Evolutionary conservation across 2,329 filamentous ascomycete species (phyloP), one percentile per base, ranked within the genome.

Genomic region (Nemania sp.): DNA sequence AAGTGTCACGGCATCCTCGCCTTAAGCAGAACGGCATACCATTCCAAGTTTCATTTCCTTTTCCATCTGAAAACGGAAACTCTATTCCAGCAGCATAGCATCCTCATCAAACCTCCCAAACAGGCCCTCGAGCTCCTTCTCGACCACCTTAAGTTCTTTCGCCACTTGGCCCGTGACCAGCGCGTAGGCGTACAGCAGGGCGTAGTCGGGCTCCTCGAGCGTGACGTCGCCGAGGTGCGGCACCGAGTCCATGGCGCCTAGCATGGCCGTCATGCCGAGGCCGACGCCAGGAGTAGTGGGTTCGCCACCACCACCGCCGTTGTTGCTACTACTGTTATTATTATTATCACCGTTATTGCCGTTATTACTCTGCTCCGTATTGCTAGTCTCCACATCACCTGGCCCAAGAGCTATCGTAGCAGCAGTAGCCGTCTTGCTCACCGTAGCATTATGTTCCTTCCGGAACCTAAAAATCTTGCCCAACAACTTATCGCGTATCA

Each of bases 381-480:
- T n/a, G n/a, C n/a, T n/a, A n/a, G n/a, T n/a, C n/a, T n/a, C n/a
- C n/a, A n/a, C n/a, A n/a, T n/a, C n/a, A n/a, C n/a, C n/a, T n/a
- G n/a, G 7, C 15, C 30, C 48, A 3, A 41, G 1, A 1, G 8
- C n/a, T 28, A 37, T 49, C 6, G 39, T 46, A 1, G 12, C 49
- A 22, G 12, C 26, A 12, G 26, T 6, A 28, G 68, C 11, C 1
- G 36, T 64, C 14, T 71, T 73, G 52, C 75, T 78, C 20, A 68
- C 67, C 11, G 61, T 47, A 2, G 78, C 65, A 41, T 71, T 77
- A 49, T 86, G 83, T 50, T 87, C 84, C 68, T 89, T 87, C 51
- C 93, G 80, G 72, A 94, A 97, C 65, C 88, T 84, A 64, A 95
- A 94, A 33, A 97, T 89, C 72, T 90, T 93, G 17, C 90, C 89